Base-by-base conservation (phyloP, 768 basidiomycete species). In the Fibroporia radiculosa region DNA sequence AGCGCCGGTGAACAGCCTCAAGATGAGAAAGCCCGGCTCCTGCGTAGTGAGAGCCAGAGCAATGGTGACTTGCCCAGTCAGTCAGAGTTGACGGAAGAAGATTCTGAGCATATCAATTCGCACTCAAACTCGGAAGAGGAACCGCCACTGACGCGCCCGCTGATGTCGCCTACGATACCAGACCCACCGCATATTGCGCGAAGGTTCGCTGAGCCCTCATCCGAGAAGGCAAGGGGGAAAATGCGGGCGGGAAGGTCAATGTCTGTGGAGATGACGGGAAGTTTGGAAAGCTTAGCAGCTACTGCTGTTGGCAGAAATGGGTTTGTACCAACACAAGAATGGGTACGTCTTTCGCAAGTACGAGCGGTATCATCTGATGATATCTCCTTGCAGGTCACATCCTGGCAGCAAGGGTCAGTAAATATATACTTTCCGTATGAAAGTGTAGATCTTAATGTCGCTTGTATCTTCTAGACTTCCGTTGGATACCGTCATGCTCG, bases 301-400 rank as follows among this genome's bases (percentile, higher is more conserved):
- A 69, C 71, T 14, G 82, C 80, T 11, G 76, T 93, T 14, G 92
- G 92, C 23, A 74, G 85, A 52, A 93, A 91, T 61, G 90, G 92
- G 2, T 99, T 97, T 63, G 72, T 93, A 6, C 93, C 96, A 10
- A 96, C 92, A 3, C 90, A 96, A 61, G 91, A 92, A 78, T 99
- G 96, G 95, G 92, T 91, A 51, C 44, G 74, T 56, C n/a, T 1
- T 37, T 31, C 29, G 36, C 45, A 7, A 32, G 29, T 35, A 29
- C n/a, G 6, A 29, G 20, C 22, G 26, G 6, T 25, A n/a, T 16
- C 13, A n/a, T n/a, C 11, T 16, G 10, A n/a, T 35, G 8, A 35
- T 22, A 12, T 10, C 19, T 25, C 50, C 31, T 40, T 39, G 16
- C 47, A 87, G 86, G 84, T 92, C 3, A 77, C 86, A 18, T 93